Conservation (phyloP, 768 basidiomycete species). For the Lentinula guzmanii region DNA sequence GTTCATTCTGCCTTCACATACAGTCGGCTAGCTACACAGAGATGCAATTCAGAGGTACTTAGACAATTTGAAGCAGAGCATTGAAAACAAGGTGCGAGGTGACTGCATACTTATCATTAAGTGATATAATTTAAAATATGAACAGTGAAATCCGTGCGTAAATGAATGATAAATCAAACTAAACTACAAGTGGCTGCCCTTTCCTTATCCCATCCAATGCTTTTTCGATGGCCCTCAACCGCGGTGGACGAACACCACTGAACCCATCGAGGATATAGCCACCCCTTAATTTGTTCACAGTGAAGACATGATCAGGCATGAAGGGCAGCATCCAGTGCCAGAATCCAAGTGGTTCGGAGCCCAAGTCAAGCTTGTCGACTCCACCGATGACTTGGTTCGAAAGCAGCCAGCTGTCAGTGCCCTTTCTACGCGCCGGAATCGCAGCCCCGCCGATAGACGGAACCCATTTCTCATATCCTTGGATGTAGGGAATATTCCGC, state of each 20-base stretch:
- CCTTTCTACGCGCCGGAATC: not conserved
- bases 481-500: conserved; percentile 2
- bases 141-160: not conserved
- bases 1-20: no score
- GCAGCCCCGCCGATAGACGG: not conserved
- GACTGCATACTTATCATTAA: not conserved
- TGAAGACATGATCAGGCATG: not conserved
- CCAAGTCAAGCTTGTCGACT: not conserved
- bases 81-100: no score
- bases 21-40: not conserved
- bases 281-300: not conserved
- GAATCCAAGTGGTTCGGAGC: not conserved
- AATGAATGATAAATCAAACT: not conserved
- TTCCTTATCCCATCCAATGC: not conserved
- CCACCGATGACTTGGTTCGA: conserved; percentile 4
- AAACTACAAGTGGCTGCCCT: conserved; percentile 2
- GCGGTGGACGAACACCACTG: not conserved
- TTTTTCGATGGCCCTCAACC: not conserved
- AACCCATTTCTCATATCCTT: conserved; percentile 3
- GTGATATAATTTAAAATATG: not conserved
- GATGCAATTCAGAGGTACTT: not conserved
- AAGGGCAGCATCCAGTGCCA: conserved; percentile 1
- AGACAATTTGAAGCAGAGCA: no score
- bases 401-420: not conserved
- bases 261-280: not conserved